phyloP scores from a whole-genome alignment of 1,139 yeast genomes.

The Candida anutae region DNA sequence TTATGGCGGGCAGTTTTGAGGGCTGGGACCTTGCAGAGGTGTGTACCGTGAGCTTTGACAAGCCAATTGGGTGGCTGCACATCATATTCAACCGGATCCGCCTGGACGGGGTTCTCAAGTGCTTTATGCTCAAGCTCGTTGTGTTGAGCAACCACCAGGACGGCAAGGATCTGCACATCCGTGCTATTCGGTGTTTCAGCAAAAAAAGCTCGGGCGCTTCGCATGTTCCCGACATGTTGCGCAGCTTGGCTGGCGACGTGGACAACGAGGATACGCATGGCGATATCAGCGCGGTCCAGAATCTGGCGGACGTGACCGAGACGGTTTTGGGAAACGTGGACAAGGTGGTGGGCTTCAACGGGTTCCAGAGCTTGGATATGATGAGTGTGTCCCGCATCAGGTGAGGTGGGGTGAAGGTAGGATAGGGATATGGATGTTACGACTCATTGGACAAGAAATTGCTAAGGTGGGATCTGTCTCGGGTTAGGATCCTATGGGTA shows the following conservation, averaged over 20 bases:
- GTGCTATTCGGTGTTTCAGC: constrained; percentile 59
- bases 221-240: constrained; percentile 1
- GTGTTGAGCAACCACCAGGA: constrained; percentile 83
- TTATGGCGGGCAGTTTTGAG: constrained; percentile 76
- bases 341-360: constrained; percentile 38
- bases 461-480: no score
- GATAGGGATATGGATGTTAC: no score
- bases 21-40: constrained; percentile 79
- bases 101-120: constrained; percentile 53
- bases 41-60: constrained; percentile 52
- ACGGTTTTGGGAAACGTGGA: constrained; percentile 26
- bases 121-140: constrained; percentile 64
- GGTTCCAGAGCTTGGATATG: constrained; percentile 33
- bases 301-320: constrained; percentile 12
- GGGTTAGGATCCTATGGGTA: no score
- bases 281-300: constrained; percentile 21
- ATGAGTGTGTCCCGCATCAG: constrained; percentile 35
- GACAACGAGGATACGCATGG: constrained; percentile 18
- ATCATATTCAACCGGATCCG: constrained; percentile 58
- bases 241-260: no score
- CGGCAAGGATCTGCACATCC: constrained; percentile 89
- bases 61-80: constrained; percentile 85
- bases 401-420: no score
- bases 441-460: no score
- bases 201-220: constrained; percentile 15